Percentiles rank a stretch among this genome's conserved stretches.
Evolutionary conservation across 2,329 filamentous ascomycete species (phyloP).

Genomic region (Pezizomycotina sp.): DNA sequence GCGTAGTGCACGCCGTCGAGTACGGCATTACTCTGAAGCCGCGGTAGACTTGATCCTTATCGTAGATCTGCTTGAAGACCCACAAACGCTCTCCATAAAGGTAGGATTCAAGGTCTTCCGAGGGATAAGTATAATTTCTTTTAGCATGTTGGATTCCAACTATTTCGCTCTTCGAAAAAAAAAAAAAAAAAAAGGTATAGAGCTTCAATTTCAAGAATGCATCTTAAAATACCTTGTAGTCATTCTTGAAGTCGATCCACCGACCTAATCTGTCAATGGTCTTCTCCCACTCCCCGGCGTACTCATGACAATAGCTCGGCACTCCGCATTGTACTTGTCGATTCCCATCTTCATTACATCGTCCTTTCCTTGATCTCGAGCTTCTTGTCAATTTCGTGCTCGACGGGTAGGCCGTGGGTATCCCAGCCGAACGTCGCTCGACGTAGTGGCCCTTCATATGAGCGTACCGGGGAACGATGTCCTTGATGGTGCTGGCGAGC

Average conservation of each 20-base stretch:
- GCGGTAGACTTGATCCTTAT: constrained; percentile 78
- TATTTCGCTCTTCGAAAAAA: too few relatives aligned
- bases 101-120: constrained; percentile 49
- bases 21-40: constrained; percentile 90
- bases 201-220: not conserved
- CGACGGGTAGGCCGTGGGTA: constrained; percentile 82
- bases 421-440: constrained; percentile 92
- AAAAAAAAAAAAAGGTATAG: too few relatives aligned
- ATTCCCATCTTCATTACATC: constrained; percentile 77
- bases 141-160: not conserved
- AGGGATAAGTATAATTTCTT: not conserved
- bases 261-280: constrained; percentile 79
- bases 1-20: constrained; percentile 75
- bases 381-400: constrained; percentile 96
- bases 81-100: constrained; percentile 95
- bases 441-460: constrained; percentile 93
- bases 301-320: constrained; percentile 88
- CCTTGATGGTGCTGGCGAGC: constrained; percentile 86
- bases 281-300: constrained; percentile 66
- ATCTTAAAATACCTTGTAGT: constrained; percentile 54
- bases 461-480: constrained; percentile 93
- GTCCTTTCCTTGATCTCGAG: constrained; percentile 74
- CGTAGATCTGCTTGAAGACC: constrained; percentile 85
- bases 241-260: constrained; percentile 96
- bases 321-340: constrained; percentile 80